phyloP scores from a whole-genome alignment of 148 eudicot genomes.

The Nepenthes gracilis region DNA sequence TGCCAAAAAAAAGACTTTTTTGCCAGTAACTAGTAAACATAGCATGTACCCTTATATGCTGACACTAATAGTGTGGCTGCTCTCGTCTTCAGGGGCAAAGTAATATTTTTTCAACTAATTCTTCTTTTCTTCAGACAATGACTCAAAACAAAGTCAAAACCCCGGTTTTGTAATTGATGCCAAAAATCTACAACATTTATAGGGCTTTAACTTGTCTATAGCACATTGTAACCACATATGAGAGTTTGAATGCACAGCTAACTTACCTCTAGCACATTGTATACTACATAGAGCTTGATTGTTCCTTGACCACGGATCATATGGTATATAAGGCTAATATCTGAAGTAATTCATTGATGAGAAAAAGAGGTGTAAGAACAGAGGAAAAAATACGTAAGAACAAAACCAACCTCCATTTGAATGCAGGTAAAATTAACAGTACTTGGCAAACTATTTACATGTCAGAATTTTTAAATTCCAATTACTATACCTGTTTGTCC shows the following conservation, averaged over 20 bases:
- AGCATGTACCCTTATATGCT: too few relatives aligned
- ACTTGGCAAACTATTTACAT: too few relatives aligned
- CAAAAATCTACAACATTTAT: background rate
- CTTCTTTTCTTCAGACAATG: too few relatives aligned
- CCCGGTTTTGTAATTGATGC: too few relatives aligned
- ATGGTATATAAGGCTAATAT: slow-evolving; percentile 98
- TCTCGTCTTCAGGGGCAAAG: too few relatives aligned
- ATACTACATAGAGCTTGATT: slow-evolving; percentile 87
- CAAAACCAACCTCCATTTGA: background rate
- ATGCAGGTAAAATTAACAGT: too few relatives aligned
- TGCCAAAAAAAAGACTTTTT: too few relatives aligned
- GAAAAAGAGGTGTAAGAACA: slow-evolving; percentile 1
- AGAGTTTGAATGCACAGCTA: background rate
- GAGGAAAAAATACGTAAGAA: background rate
- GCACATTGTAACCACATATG: background rate
- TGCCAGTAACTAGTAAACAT: too few relatives aligned
- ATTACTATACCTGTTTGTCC: slow-evolving; percentile 54
- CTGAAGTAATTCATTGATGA: slow-evolving; percentile 23
- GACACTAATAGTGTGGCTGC: too few relatives aligned
- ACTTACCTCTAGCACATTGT: slow-evolving; percentile 93
- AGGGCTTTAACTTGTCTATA: background rate
- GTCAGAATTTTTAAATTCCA: background rate
- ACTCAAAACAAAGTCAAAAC: too few relatives aligned
- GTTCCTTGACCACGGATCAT: slow-evolving; percentile 99
- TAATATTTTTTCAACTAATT: too few relatives aligned